Evolutionary conservation across 306 rosid species (phyloP).

Genomic region (Parietaria judaica): DNA sequence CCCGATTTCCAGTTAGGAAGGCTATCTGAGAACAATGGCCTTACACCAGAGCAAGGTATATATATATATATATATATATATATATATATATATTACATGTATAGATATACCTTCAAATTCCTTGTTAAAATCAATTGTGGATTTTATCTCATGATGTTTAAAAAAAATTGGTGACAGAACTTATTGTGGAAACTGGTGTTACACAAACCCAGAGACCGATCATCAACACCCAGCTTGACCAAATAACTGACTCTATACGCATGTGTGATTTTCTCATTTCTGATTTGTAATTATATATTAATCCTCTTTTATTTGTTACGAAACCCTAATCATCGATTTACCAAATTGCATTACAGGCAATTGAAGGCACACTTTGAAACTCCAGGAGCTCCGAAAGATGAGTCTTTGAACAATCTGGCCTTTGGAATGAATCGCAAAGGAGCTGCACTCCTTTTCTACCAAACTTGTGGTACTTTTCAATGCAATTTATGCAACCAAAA

Average conservation of each 20-base stretch:
- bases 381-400: conserved; percentile 56
- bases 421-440: conserved; percentile 53
- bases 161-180: conserved; percentile 42
- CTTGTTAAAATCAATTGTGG: neutral
- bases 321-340: conserved; percentile 2
- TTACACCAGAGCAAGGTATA: conserved; percentile 59
- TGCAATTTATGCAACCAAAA: too few species aligned
- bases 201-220: conserved; percentile 58
- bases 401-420: conserved; percentile 54
- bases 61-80: neutral
- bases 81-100: neutral
- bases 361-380: conserved; percentile 66
- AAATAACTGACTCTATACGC: conserved; percentile 54
- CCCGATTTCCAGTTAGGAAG: conserved; percentile 41
- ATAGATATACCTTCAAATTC: too few species aligned
- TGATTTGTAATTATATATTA: neutral
- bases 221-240: conserved; percentile 34
- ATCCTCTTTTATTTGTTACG: neutral
- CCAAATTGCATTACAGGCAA: conserved; percentile 38
- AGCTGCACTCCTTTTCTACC: conserved; percentile 74
- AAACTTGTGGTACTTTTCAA: conserved; percentile 50
- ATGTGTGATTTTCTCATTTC: conserved; percentile 29
- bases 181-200: conserved; percentile 68
- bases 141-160: conserved; percentile 12
- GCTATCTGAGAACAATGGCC: conserved; percentile 32